These are phyloP conservation scores for Skeletonema marinoi DNA, from an alignment of 108 stramenopile genomes.

Conservation along the genomic window DNA sequence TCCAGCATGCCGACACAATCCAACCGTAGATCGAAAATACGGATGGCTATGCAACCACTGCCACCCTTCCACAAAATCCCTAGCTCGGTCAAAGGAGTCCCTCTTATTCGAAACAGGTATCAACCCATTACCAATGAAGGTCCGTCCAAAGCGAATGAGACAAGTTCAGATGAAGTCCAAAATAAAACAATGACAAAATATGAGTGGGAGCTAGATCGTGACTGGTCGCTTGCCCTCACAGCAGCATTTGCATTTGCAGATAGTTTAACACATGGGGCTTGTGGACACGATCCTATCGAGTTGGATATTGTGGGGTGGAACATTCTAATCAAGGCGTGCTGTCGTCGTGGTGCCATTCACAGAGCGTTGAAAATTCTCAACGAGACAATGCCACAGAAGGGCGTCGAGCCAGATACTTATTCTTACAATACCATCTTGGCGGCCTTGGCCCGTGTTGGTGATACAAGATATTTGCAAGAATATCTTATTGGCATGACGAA, in stretches of 20 bases:
- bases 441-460: slow-evolving; percentile 69
- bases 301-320: slow-evolving; percentile 70
- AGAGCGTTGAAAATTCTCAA: slow-evolving; percentile 81
- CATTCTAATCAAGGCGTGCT: slow-evolving; percentile 77
- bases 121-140: slow-evolving; percentile 16
- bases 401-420: slow-evolving; percentile 65
- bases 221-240: slow-evolving; percentile 72
- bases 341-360: slow-evolving; percentile 81
- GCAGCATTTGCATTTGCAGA: slow-evolving; percentile 88
- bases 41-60: slow-evolving; percentile 58
- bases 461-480: slow-evolving; percentile 61
- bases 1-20: slow-evolving; percentile 23
- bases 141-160: not conserved
- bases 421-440: slow-evolving; percentile 75
- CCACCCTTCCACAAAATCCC: slow-evolving; percentile 85
- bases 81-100: slow-evolving; percentile 61
- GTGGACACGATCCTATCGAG: slow-evolving; percentile 81
- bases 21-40: slow-evolving; percentile 48
- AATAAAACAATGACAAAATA: slow-evolving; percentile 59
- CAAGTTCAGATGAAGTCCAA: not conserved
- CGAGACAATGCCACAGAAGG: slow-evolving; percentile 67
- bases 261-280: slow-evolving; percentile 85
- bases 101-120: slow-evolving; percentile 51
- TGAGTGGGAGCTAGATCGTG: slow-evolving; percentile 69
- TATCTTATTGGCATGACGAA: slow-evolving; percentile 69